These are phyloP conservation scores for Aspergillus latus DNA, from an alignment of 2,329 filamentous ascomycete genomes.

Conservation along the genomic window DNA sequence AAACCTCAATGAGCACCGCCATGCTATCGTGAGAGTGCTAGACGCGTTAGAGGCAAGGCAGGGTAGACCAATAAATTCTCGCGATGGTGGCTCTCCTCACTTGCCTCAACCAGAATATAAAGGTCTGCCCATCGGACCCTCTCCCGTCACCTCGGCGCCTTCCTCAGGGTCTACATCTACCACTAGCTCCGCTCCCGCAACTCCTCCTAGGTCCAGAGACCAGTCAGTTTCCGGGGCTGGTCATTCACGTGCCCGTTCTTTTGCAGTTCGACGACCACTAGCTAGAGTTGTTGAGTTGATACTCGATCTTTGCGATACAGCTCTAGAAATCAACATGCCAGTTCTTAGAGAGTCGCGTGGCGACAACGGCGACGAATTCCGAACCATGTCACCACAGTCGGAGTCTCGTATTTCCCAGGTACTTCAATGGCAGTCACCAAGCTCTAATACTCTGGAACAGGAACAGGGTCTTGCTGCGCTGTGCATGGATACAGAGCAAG, in stretches of 20 bases:
- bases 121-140: constrained; percentile 77
- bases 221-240: constrained; percentile 66
- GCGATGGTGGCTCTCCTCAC: constrained; percentile 50
- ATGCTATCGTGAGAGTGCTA: constrained; percentile 90
- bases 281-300: constrained; percentile 92
- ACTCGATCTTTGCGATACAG: constrained; percentile 92
- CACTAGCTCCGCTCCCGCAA: constrained; percentile 67
- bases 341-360: constrained; percentile 81
- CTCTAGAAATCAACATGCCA: constrained; percentile 90
- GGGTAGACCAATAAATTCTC: constrained; percentile 41
- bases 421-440: constrained; percentile 93
- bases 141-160: constrained; percentile 64
- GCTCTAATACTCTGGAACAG: constrained; percentile 85
- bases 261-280: constrained; percentile 84
- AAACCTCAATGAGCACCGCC: constrained; percentile 84
- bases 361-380: constrained; percentile 68
- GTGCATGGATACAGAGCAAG: constrained; percentile 84
- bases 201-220: constrained; percentile 65
- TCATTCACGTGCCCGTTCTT: constrained; percentile 80
- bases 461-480: constrained; percentile 84
- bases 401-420: constrained; percentile 94
- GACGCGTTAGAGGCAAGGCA: constrained; percentile 76
- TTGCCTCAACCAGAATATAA: constrained; percentile 78
- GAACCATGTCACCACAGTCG: constrained; percentile 92
- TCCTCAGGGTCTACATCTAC: constrained; percentile 72